Base-by-base conservation (phyloP, 1,284 basidiomycete genomes). In the Cerrena zonata region DNA sequence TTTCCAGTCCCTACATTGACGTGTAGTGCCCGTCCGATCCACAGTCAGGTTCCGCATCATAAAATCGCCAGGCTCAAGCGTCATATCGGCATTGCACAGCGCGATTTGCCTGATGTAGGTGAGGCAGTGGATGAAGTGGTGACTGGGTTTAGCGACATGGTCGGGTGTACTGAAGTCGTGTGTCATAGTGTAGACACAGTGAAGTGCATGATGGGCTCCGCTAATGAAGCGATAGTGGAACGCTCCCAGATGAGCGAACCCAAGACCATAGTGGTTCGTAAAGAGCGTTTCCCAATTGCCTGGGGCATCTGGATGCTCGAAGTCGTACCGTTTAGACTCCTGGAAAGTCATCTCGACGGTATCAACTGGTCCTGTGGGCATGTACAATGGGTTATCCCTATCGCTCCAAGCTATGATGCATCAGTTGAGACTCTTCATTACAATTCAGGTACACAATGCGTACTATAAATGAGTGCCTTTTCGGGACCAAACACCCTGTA, bases 41-140 rank as follows among this genome's bases (percentile, higher is more conserved):
- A 36, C 18, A 30, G 41, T 36, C 30, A 51, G 43, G 25, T 51
- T 50, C 5, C 46, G 24, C 13, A 15, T 37, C 36, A 34, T 49
- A 26, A 54, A 54, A 26, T 54, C 50, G 2, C 50, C 56, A 11
- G 48, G 49, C 51, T 69, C 67, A 21, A 67, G 50, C 5, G 65
- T 65, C 10, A 60, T 36, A 47, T 69, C 65, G 4, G 65, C 56
- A 19, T 54, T 24, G 51, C 68, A 70, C 23, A 69, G 57, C 2
- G 53, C 51, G 52, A 58, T 58, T 49, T 66, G 65, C 3, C 64
- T 53, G 7, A 68, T 55, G 54, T 69, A 69, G 30, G 59, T 58
- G 19, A 69, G 51, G 49, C 67, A 69, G 55, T 69, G 67, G 15
- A 49, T 25, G 24, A 62, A 55, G 47, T 66, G 62, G 5, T 54